A percentile compares a stretch with the other conserved stretches of the same genome.
These are phyloP conservation scores for Corinectria fuckeliana DNA, from an alignment of 2,329 filamentous ascomycete genomes.

Conservation along the genomic window DNA sequence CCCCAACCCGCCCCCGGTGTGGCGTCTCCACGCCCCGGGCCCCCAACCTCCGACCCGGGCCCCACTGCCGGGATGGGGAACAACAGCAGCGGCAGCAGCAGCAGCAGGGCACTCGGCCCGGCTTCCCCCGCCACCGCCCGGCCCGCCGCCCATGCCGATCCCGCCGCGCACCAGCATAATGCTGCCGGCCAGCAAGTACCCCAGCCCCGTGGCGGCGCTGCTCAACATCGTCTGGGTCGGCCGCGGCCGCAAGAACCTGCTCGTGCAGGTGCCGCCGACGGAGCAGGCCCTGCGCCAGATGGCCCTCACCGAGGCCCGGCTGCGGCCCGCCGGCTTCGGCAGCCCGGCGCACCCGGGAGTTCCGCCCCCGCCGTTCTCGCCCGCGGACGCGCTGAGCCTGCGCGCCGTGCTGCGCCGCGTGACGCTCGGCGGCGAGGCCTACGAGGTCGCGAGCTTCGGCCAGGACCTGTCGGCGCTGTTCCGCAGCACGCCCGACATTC, in stretches of 20 bases:
- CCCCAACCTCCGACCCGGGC: slow-evolving; percentile 1
- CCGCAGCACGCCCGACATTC: slow-evolving; percentile 23
- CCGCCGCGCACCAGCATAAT: not conserved
- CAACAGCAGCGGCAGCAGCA: too few relatives aligned
- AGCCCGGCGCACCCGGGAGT: not conserved
- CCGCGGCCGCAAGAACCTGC: slow-evolving; percentile 40
- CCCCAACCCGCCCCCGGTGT: not conserved
- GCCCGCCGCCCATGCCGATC: not conserved
- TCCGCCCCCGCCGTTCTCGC: slow-evolving; percentile 10
- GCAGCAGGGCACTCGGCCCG: too few relatives aligned
- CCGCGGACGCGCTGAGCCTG: slow-evolving; percentile 3
- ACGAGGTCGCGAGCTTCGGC: slow-evolving; percentile 35
- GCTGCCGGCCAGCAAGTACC: not conserved
- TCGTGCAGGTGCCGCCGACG: slow-evolving; percentile 37
- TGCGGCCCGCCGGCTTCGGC: slow-evolving; percentile 22
- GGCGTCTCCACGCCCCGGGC: not conserved
- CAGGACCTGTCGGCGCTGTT: slow-evolving; percentile 38
- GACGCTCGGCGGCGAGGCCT: slow-evolving; percentile 29
- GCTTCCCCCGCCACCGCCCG: slow-evolving; percentile 6
- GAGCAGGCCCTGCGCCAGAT: slow-evolving; percentile 43
- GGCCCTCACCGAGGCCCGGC: slow-evolving; percentile 29
- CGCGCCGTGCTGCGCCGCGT: slow-evolving; percentile 31
- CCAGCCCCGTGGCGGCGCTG: slow-evolving; percentile 22
- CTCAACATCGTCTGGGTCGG: slow-evolving; percentile 38
- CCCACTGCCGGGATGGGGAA: not conserved